Conservation (phyloP, 2,329 filamentous ascomycete genomes). For the Pseudogymnoascus sp. region DNA sequence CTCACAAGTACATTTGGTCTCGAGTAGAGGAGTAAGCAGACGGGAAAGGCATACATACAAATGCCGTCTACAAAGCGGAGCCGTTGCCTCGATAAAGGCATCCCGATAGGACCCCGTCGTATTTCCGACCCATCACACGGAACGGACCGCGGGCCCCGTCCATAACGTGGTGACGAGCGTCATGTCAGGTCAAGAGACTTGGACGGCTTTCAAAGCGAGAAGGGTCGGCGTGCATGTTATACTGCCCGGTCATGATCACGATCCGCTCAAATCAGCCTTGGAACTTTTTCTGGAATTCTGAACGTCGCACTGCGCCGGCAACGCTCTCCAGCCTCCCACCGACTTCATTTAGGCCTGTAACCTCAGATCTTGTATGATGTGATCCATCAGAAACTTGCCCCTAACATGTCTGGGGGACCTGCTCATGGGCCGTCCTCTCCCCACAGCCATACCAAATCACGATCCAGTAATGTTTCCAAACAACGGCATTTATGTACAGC, state of each 20-base stretch:
- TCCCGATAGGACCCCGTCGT: neutral
- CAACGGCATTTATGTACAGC: neutral
- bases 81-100: neutral
- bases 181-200: neutral
- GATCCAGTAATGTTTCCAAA: neutral
- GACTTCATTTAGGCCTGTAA: constrained; percentile 6
- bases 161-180: neutral
- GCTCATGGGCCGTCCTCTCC: neutral
- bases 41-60: neutral
- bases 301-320: constrained; percentile 4
- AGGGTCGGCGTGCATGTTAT: neutral
- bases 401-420: neutral
- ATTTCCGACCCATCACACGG: neutral
- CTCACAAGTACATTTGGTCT: neutral
- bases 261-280: neutral
- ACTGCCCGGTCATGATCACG: neutral
- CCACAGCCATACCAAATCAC: constrained; percentile 5
- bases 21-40: neutral
- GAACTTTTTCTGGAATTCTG: constrained; percentile 6
- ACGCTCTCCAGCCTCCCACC: neutral
- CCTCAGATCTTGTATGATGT: constrained; percentile 6
- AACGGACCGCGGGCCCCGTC: constrained; percentile 1
- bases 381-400: constrained; percentile 4
- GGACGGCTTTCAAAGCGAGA: neutral
- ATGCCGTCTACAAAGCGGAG: neutral